Base-by-base conservation (phyloP, 2,329 filamentous ascomycete genomes). In the Fusarium dimerum region DNA sequence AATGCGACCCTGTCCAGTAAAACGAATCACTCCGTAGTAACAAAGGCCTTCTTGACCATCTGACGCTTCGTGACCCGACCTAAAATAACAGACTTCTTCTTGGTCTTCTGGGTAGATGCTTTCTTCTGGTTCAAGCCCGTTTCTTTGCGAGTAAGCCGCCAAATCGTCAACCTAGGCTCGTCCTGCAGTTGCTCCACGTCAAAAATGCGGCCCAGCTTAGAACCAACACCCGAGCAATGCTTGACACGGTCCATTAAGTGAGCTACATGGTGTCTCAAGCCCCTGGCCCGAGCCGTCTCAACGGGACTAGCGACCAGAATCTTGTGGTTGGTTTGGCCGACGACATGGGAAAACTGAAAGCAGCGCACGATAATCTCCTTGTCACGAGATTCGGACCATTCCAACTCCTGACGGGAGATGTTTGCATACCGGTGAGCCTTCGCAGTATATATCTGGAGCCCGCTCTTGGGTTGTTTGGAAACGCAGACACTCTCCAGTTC, bases 311-410 rank as follows among this genome's bases (percentile, higher is more conserved):
- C 32, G 13, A 26, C 20, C 11, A 36, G 32, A 36, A 36, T 11
- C 13, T 36, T 36, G 13, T 36, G 10, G 32, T 36, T 36, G 32
- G 32, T 36, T 36, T 36, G 10, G 4, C 32, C 32, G 13, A 36
- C 32, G 13, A 36, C 13, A 10, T 15, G 13, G 13, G 32, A 11
- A 36, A 11, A 12, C 17, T 44, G 42, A 30, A 16, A 40, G 18
- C 55, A 53, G 9, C 43, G 13, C 11, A 56, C 43, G 30, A 56
- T 45, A 18, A 50, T 53, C 18, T 44, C 42, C 18, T 34, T 38
- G 3, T 40, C 40, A 20, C 32, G 41, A 4, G 39, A 17, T 11
- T 57, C 54, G 11, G 8, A 26, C 53, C 51, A 57, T 26, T 49
- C 41, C 6, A 51, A 45, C 12, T 13, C 49, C 30, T 51, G 45